Percentiles rank a stretch among this genome's conserved stretches.
phyloP scores from a whole-genome alignment of 257 asterid genomes.

The Linderniella brevidens region DNA sequence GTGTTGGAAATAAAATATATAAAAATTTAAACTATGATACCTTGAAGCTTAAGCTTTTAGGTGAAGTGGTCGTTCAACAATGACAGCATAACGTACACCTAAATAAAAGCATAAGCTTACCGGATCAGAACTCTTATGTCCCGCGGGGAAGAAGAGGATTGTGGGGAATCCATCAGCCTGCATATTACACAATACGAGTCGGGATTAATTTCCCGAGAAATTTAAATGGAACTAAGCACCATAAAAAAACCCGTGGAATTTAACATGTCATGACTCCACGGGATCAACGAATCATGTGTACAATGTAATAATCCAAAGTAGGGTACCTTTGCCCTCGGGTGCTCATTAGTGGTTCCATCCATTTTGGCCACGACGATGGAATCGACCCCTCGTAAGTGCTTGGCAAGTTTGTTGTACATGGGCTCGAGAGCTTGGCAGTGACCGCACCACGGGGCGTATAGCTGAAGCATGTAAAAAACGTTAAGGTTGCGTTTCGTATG shows the following conservation, averaged over 20 bases:
- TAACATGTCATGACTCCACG: neutral
- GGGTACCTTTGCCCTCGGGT: conserved; percentile 67
- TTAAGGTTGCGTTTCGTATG: no score
- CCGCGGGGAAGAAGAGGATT: conserved; percentile 86
- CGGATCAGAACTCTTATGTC: conserved; percentile 62
- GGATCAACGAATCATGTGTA: neutral
- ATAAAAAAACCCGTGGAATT: no score
- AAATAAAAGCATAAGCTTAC: conserved; percentile 28
- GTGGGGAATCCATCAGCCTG: conserved; percentile 96
- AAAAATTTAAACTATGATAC: neutral
- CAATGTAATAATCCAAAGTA: neutral
- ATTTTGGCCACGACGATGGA: conserved; percentile 81
- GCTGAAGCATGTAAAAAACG: conserved; percentile 18
- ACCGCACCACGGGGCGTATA: conserved; percentile 98
- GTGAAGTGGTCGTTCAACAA: neutral
- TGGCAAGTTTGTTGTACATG: conserved; percentile 74
- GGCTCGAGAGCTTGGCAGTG: conserved; percentile 94
- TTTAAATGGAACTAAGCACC: neutral
- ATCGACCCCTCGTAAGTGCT: conserved; percentile 48
- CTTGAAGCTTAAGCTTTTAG: neutral
- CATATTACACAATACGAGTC: neutral
- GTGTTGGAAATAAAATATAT: neutral
- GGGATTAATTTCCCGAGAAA: conserved; percentile 1
- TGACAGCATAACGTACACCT: no score
- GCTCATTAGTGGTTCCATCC: conserved; percentile 94